phyloP scores from a whole-genome alignment of 805 yeast genomes.

The Wickerhamiella bombiphila region DNA sequence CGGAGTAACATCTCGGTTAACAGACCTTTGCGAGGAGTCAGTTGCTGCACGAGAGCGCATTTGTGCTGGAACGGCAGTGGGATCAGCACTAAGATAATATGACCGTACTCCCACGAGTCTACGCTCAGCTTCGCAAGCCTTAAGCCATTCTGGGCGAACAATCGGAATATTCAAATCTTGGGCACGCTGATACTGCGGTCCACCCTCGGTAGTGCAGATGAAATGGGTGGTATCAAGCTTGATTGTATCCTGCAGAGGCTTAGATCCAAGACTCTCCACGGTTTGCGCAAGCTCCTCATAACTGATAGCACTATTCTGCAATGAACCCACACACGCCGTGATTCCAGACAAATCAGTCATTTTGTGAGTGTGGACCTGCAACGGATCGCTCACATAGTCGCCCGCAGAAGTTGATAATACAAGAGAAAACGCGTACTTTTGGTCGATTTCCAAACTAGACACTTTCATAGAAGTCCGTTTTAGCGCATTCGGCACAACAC shows the following conservation, averaged over 20 bases:
- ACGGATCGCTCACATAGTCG: conserved; percentile 47
- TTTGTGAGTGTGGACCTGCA: conserved; percentile 72
- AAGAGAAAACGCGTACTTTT: conserved; percentile 63
- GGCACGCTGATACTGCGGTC: conserved; percentile 70
- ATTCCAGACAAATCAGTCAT: conserved; percentile 94
- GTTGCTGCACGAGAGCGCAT: conserved; percentile 1
- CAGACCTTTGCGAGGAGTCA: not conserved
- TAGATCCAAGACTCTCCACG: conserved; percentile 64
- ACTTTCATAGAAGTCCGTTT: conserved; percentile 69
- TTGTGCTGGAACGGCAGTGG: conserved; percentile 9
- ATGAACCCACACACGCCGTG: conserved; percentile 75
- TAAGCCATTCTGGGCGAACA: conserved; percentile 92
- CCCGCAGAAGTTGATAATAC: conserved; percentile 85
- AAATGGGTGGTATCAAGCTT: conserved; percentile 90
- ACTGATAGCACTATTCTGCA: conserved; percentile 38
- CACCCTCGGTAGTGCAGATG: conserved; percentile 54
- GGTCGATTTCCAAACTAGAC: conserved; percentile 82
- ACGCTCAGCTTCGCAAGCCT: conserved; percentile 81
- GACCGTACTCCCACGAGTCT: conserved; percentile 87
- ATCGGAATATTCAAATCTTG: conserved; percentile 77
- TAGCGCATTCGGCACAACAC: conserved; percentile 71
- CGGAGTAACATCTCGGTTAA: not conserved
- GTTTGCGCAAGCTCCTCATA: conserved; percentile 46
- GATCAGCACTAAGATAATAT: conserved; percentile 30
- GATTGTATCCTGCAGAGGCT: conserved; percentile 57